Conservation (phyloP, 208 protist species). For the Acanthamoeba sp. region DNA sequence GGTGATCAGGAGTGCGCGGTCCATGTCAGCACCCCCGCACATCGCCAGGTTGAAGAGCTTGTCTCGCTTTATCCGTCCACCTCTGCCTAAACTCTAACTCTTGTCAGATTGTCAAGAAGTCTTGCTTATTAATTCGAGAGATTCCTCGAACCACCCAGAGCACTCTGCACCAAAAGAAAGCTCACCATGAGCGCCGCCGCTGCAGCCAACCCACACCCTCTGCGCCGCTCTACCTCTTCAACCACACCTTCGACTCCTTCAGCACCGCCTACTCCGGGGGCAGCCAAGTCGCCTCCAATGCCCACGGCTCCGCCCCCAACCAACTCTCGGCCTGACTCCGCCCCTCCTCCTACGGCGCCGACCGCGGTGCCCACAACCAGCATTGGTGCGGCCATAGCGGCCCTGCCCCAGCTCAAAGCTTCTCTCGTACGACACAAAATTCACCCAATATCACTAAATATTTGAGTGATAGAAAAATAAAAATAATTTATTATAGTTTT, state of each 20-base stretch:
- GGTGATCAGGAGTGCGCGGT: no score
- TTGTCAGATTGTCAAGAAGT: neutral
- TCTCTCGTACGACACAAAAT: neutral
- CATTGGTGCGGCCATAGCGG: neutral
- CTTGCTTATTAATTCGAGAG: neutral
- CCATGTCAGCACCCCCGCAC: neutral
- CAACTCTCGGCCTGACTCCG: neutral
- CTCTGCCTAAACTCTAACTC: neutral
- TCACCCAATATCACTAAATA: no score
- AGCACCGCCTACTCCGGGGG: neutral
- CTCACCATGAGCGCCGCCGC: neutral
- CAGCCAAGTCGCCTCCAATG: neutral
- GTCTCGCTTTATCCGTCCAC: neutral
- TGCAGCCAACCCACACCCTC: neutral
- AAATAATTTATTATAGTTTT: no score
- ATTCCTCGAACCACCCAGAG: neutral
- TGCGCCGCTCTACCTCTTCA: neutral
- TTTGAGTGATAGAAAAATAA: no score
- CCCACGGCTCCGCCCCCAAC: neutral
- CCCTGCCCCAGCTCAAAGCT: neutral
- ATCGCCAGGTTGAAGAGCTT: neutral
- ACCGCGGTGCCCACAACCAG: neutral
- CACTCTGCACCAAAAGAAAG: neutral
- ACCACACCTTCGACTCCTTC: neutral
- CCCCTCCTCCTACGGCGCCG: neutral